phyloP scores from a whole-genome alignment of 2,329 filamentous ascomycete genomes.

The Trichophyton simii region DNA sequence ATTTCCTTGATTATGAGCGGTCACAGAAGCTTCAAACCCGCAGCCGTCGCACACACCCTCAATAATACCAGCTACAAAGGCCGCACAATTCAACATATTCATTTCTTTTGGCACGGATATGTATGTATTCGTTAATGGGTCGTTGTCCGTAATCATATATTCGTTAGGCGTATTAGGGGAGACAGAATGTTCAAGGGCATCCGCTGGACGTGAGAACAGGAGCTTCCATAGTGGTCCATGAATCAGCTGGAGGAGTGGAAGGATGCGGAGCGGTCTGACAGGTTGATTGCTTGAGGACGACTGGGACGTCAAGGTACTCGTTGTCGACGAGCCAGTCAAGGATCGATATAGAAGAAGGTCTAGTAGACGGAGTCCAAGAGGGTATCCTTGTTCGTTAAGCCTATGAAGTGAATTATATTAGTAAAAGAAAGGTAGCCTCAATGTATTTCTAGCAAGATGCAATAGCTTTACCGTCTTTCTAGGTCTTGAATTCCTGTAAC shows the following conservation, averaged over 20 bases:
- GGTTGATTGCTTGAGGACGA: conserved; percentile 48
- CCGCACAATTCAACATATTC: conserved; percentile 90
- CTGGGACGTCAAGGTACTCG: conserved; percentile 66
- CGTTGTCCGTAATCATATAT: conserved; percentile 99
- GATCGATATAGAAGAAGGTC: conserved; percentile 84
- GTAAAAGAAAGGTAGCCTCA: neutral
- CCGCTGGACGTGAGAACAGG: conserved; percentile 80
- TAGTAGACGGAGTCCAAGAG: conserved; percentile 84
- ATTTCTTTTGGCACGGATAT: conserved; percentile 90
- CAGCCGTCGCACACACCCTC: conserved; percentile 93
- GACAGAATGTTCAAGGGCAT: conserved; percentile 79
- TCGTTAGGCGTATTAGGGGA: conserved; percentile 75
- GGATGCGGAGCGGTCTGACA: conserved; percentile 71
- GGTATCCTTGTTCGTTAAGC: conserved; percentile 82
- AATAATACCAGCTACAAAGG: conserved; percentile 86
- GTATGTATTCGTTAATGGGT: conserved; percentile 88
- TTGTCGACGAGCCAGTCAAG: conserved; percentile 69
- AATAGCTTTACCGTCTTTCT: conserved; percentile 59
- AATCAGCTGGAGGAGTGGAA: conserved; percentile 87
- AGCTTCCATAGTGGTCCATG: conserved; percentile 85
- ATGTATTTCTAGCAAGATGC: neutral
- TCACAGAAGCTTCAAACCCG: conserved; percentile 77
- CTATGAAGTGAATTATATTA: conserved; percentile 35
- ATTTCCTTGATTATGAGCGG: conserved; percentile 61
- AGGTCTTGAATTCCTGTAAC: conserved; percentile 90